A percentile compares a stretch with the other conserved stretches of the same genome.
These are phyloP conservation scores for Pholiota molesta DNA, from an alignment of 768 basidiomycete genomes.

Conservation along the genomic window DNA sequence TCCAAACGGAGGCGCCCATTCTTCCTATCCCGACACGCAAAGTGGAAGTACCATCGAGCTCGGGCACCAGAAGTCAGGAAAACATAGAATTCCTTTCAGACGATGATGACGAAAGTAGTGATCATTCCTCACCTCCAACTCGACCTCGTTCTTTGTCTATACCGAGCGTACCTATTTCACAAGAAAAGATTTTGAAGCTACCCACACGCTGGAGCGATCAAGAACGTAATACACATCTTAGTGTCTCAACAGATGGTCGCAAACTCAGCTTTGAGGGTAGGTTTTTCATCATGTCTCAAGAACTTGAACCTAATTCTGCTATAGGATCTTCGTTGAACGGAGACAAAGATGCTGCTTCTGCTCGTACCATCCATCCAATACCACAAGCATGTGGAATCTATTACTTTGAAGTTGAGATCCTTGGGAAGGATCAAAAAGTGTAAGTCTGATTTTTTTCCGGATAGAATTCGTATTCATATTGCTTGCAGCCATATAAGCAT, in stretches of 20 bases:
- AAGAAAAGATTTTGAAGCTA: constrained; percentile 51
- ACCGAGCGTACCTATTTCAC: constrained; percentile 24
- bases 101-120: constrained; percentile 66
- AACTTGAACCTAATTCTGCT: constrained; percentile 13
- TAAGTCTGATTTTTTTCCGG: constrained; percentile 34
- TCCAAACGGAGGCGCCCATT: constrained; percentile 55
- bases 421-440: constrained; percentile 84
- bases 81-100: constrained; percentile 52
- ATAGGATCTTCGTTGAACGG: constrained; percentile 53
- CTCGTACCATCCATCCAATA: constrained; percentile 75
- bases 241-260: constrained; percentile 69
- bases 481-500: constrained; percentile 72
- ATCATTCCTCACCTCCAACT: constrained; percentile 42
- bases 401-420: constrained; percentile 90
- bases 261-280: constrained; percentile 74
- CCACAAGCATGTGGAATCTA: constrained; percentile 90
- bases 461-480: constrained; percentile 11
- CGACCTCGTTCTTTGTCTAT: constrained; percentile 27
- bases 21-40: constrained; percentile 42
- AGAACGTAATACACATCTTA: constrained; percentile 59
- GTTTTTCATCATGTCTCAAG: constrained; percentile 13
- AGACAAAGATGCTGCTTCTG: constrained; percentile 85
- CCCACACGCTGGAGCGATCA: constrained; percentile 84
- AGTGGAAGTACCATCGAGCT: constrained; percentile 27
- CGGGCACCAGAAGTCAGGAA: constrained; percentile 20